Base-by-base conservation (phyloP, 2,329 filamentous ascomycete genomes). In the Epichloe festucae region DNA sequence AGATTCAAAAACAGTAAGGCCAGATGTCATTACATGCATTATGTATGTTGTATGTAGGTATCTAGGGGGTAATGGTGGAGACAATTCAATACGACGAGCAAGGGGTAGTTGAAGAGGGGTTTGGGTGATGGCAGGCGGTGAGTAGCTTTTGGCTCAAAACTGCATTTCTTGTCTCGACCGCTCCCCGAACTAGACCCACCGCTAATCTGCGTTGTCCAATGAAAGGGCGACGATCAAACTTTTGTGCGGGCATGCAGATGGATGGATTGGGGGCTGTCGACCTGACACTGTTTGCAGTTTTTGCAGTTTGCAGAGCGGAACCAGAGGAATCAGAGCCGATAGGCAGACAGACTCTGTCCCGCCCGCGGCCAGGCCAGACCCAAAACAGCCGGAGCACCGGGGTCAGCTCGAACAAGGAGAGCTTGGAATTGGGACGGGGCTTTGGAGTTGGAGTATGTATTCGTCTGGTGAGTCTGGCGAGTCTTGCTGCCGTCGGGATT, bases 201-300 rank as follows among this genome's bases (percentile, higher is more conserved):
- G 3, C 21, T 11, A 40, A 19, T 39, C 19, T 46, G 40, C n/a
- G 38, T 38, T 34, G 52, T 57, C 70, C 66, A 69, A 70, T 69
- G 62, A 68, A 51, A 44, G 21, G 31, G 56, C 54, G 58, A 58
- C 64, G 60, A 65, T 67, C 65, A 64, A 63, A 66, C 65, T 65
- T 65, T 64, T 55, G 46, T 48, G 50, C 52, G 47, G 52, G 44
- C 43, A 14, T 48, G 48, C 46, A 17, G 46, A 35, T 27, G 50
- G 39, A 44, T 38, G 45, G 2, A 27, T 3, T 8, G 50, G 39
- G 50, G 42, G 2, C 21, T n/a, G 45, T 21, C n/a, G n/a, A 23
- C 45, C 38, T 48, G 50, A 39, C 19, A 34, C 50, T 40, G 39
- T 44, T 47, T 52, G 21, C 49, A 17, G 19, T 3, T 14, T 38